These are phyloP conservation scores for Podospora sp. DNA, from an alignment of 495 filamentous ascomycete genomes.

Conservation along the genomic window DNA sequence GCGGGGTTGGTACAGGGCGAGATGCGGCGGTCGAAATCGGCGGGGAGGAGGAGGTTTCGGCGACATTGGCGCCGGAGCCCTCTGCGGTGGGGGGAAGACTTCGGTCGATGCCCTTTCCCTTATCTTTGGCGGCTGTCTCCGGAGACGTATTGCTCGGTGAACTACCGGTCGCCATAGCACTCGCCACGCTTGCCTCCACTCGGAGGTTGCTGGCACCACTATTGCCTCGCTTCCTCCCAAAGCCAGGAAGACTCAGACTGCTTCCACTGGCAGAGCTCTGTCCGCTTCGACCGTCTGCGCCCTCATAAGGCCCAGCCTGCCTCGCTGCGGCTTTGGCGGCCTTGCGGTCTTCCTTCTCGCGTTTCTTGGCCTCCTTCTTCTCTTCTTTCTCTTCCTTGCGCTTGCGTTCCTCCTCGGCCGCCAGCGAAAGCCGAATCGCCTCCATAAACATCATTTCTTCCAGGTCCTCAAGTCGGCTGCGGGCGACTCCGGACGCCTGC, in stretches of 20 bases:
- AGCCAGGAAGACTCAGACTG: conserved; percentile 49
- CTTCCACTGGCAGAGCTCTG: conserved; percentile 55
- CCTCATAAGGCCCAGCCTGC: conserved; percentile 51
- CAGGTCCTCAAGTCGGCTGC: conserved; percentile 78
- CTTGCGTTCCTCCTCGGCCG: conserved; percentile 85
- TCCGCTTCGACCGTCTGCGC: conserved; percentile 35
- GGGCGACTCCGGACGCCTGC: conserved; percentile 40
- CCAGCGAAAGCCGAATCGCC: conserved; percentile 85
- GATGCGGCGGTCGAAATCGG: conserved; percentile 27
- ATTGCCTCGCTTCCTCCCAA: conserved; percentile 57
- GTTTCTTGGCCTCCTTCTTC: conserved; percentile 77
- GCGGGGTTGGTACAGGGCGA: conserved; percentile 44
- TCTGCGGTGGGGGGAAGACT: conserved; percentile 23
- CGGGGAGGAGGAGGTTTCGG: conserved; percentile 12
- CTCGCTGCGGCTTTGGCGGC: conserved; percentile 67
- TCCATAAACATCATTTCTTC: conserved; percentile 99
- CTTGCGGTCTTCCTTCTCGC: conserved; percentile 82
- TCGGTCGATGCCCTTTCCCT: conserved; percentile 84
- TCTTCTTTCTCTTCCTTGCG: conserved; percentile 79
- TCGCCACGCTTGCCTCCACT: conserved; percentile 45
- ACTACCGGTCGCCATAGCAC: conserved; percentile 30
- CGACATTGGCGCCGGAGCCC: conserved; percentile 26
- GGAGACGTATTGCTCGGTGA: conserved; percentile 23
- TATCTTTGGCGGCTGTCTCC: conserved; percentile 50
- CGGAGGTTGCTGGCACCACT: conserved; percentile 55